phyloP scores from a whole-genome alignment of 1,284 basidiomycete species.

The Fomitopsis pinicola region DNA sequence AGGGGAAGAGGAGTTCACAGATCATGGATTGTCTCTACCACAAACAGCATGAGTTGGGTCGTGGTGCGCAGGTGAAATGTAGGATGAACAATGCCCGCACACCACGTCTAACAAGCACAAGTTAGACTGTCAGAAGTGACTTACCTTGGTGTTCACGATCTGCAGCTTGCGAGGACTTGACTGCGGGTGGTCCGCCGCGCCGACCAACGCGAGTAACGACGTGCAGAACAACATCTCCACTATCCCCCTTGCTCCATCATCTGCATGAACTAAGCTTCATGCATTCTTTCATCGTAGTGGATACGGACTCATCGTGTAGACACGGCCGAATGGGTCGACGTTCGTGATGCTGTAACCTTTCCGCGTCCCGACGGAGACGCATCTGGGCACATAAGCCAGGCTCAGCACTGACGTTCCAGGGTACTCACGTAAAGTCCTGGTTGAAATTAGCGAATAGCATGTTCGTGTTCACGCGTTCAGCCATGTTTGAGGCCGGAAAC shows the following conservation, averaged over 20 bases:
- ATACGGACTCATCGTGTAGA: constrained; percentile 87
- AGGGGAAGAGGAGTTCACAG: constrained; percentile 96
- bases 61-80: background rate
- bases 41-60: background rate
- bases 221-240: constrained; percentile 99
- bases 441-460: constrained; percentile 88
- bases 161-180: constrained; percentile 90
- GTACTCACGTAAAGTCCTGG: constrained; percentile 77
- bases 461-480: constrained; percentile 38
- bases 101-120: background rate
- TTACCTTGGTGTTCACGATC: constrained; percentile 96
- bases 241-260: constrained; percentile 90
- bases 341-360: constrained; percentile 97
- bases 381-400: constrained; percentile 41
- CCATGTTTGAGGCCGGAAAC: constrained; percentile 16
- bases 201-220: constrained; percentile 93
- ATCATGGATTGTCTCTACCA: constrained; percentile 93
- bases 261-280: constrained; percentile 32
- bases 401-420: background rate
- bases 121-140: background rate
- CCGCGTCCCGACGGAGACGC: constrained; percentile 91
- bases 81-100: background rate
- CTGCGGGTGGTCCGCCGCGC: constrained; percentile 85
- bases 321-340: constrained; percentile 95
- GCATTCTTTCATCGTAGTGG: background rate